These are phyloP conservation scores for Davidsoniella virescens DNA, from an alignment of 2,329 filamentous ascomycete genomes.

Conservation along the genomic window DNA sequence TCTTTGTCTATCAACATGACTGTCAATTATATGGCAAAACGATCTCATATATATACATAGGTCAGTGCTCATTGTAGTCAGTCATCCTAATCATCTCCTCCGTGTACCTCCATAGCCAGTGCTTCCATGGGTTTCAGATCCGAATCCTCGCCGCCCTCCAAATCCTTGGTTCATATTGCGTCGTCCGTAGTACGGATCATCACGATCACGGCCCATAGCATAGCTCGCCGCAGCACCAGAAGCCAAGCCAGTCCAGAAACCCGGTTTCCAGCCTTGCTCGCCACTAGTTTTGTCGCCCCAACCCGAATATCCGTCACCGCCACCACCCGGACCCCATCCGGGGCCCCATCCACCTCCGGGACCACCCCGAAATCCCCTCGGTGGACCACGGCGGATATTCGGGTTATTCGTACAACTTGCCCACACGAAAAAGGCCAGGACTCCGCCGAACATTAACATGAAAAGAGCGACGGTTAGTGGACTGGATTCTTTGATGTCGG, in stretches of 20 bases:
- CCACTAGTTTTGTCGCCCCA: constrained; percentile 20
- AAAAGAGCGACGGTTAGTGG: constrained; percentile 32
- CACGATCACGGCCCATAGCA: constrained; percentile 32
- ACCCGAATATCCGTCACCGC: constrained; percentile 27
- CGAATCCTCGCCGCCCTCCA: not conserved
- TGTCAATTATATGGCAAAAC: too few relatives aligned
- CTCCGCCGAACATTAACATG: constrained; percentile 41
- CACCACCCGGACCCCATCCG: constrained; percentile 16
- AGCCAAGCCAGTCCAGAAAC: constrained; percentile 57
- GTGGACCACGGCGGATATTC: constrained; percentile 17
- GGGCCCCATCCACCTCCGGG: constrained; percentile 21
- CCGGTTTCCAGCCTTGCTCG: constrained; percentile 46
- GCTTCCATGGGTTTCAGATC: constrained; percentile 28
- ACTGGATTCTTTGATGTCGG: constrained; percentile 29
- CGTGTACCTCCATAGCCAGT: constrained; percentile 59
- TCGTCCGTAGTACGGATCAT: constrained; percentile 12
- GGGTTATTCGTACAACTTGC: constrained; percentile 26
- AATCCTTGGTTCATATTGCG: not conserved
- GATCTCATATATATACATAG: too few relatives aligned
- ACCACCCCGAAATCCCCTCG: constrained; percentile 15
- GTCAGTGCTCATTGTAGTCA: not conserved
- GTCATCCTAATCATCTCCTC: constrained; percentile 23
- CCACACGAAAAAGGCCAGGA: constrained; percentile 47
- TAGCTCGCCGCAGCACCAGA: constrained; percentile 56
- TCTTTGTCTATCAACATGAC: too few relatives aligned